Evolutionary conservation across 805 yeast species (phyloP), one percentile per base, ranked within the genome.

Genomic region (Cyberlindnera misumaiensis): DNA sequence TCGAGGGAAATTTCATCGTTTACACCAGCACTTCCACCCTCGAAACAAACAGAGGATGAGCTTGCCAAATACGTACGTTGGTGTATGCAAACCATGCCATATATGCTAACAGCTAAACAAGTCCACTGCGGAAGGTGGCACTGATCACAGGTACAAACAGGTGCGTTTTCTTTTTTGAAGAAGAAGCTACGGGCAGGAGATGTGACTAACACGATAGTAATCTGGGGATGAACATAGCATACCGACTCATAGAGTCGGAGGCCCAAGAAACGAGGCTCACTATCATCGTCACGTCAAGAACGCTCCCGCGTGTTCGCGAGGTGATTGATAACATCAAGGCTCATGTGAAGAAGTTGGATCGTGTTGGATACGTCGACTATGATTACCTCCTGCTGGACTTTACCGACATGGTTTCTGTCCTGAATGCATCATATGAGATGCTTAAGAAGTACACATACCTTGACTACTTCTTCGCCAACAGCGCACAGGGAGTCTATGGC

Each of bases 361-460:
- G 86, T 33, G 56, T 63, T 2, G 83, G 79, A 0, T 64, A 69
- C 22, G 70, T 88, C 5, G 94, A 86, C 53, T 90, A 81, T 53
- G 98, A 93, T 62, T 93, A 93, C 51, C 54, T 89, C 2, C 64
- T 93, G 35, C 78, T 93, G n/a, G 97, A 93, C 57, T 88, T 90
- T 58, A 73, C 89, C 11, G 77, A 84, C 52, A 87, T 89, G 96
- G 81, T 86, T 9, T 84, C 96, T 1, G 74, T 89, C 11, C 63
- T 85, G 22, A 70, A 73, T 20, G 96, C 95, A 0, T 75, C 75
- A 40, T 71, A 80, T 48, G 95, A 87, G 39, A 60, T 93, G 43
- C 61, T 63, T 43, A 73, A 77, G 49, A 73, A 77, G 43, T 89
- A 81, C 63, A 53, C 59, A 6, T 73, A 77, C 32, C 70, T 93